These are phyloP conservation scores for Magnusiomyces ingens DNA, from an alignment of 1,139 yeast species.

Conservation along the genomic window DNA sequence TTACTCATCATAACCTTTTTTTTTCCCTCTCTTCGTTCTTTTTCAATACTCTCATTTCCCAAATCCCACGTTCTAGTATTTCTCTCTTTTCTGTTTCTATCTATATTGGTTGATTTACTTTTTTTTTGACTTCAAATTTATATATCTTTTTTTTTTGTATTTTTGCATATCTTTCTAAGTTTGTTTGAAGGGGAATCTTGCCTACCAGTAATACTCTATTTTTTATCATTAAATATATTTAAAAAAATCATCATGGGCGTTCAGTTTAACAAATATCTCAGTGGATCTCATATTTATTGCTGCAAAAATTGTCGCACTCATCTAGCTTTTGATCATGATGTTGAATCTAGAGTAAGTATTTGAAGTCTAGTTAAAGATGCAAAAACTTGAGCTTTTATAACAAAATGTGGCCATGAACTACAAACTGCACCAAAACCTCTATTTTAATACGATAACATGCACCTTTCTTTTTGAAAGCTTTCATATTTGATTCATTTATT, in stretches of 20 bases:
- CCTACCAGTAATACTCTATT: too few species aligned
- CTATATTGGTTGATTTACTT: too few species aligned
- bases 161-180: too few species aligned
- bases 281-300: slow-evolving; percentile 31
- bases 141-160: too few species aligned
- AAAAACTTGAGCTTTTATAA: not conserved
- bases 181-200: too few species aligned
- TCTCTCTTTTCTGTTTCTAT: too few species aligned
- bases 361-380: not conserved
- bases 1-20: not conserved
- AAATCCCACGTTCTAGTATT: too few species aligned
- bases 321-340: slow-evolving; percentile 31
- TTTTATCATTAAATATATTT: not conserved
- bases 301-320: slow-evolving; percentile 38
- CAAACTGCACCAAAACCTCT: not conserved
- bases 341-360: slow-evolving; percentile 32
- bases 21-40: not conserved
- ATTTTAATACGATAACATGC: too few species aligned
- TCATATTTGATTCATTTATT: not conserved
- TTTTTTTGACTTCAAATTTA: too few species aligned
- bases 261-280: slow-evolving; percentile 30
- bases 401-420: not conserved
- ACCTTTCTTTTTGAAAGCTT: too few species aligned
- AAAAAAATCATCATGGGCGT: slow-evolving; percentile 35
- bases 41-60: too few species aligned